Conservation (phyloP, 1,284 basidiomycete genomes). For the Microbotryomycetes sp. region DNA sequence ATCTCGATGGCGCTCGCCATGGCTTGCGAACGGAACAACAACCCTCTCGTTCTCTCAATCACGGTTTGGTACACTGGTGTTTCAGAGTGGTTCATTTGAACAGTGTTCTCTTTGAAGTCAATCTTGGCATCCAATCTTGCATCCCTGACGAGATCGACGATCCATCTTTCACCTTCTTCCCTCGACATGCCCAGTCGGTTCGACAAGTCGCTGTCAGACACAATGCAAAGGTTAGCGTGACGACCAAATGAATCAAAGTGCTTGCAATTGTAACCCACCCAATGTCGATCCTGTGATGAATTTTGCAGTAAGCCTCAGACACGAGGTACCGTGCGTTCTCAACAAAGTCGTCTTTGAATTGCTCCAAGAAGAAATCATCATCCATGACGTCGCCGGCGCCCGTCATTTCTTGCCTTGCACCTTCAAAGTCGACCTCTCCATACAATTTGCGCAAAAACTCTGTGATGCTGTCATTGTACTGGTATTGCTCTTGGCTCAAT, state of each 20-base stretch:
- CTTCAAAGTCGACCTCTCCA: slow-evolving; percentile 84
- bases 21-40: slow-evolving; percentile 85
- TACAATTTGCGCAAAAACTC: slow-evolving; percentile 90
- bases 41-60: slow-evolving; percentile 90
- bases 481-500: slow-evolving; percentile 87
- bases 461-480: slow-evolving; percentile 89
- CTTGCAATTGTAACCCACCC: slow-evolving; percentile 52
- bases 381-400: slow-evolving; percentile 75
- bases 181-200: slow-evolving; percentile 82
- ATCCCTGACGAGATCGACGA: slow-evolving; percentile 95
- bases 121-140: slow-evolving; percentile 97
- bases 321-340: slow-evolving; percentile 93
- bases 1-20: slow-evolving; percentile 75
- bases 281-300: slow-evolving; percentile 94
- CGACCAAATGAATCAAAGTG: not conserved
- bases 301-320: slow-evolving; percentile 94
- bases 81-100: slow-evolving; percentile 86
- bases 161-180: slow-evolving; percentile 98
- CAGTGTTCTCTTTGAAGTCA: slow-evolving; percentile 94
- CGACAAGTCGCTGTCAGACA: slow-evolving; percentile 66
- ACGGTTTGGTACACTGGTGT: slow-evolving; percentile 88
- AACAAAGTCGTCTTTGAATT: slow-evolving; percentile 86
- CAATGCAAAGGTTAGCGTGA: not conserved
- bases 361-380: slow-evolving; percentile 89
- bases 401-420: slow-evolving; percentile 73